These are phyloP conservation scores for Dictyostelium capitatum DNA, from an alignment of 78 protist genomes.

Conservation along the genomic window DNA sequence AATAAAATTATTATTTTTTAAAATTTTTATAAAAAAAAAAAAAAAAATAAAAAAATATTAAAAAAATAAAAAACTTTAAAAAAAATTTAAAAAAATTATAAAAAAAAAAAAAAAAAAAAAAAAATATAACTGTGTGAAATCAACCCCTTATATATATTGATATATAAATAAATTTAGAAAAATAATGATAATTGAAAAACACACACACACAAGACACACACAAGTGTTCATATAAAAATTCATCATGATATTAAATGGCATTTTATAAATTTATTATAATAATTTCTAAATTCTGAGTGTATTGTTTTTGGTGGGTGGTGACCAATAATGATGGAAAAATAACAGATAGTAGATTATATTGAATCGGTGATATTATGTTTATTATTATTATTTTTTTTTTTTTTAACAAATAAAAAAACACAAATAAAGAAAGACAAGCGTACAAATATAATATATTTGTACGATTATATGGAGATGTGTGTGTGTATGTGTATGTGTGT, in stretches of 20 bases:
- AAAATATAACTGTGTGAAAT: background rate
- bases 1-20: too few relatives aligned
- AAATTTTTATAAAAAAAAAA: background rate
- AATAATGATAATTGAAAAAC: background rate
- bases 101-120: background rate
- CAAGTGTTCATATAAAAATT: background rate
- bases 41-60: too few relatives aligned
- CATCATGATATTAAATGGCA: background rate
- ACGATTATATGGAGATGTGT: too few relatives aligned
- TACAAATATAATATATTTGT: too few relatives aligned
- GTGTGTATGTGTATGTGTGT: too few relatives aligned
- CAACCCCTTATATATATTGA: too few relatives aligned
- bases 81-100: too few relatives aligned
- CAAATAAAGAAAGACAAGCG: too few relatives aligned
- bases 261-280: background rate
- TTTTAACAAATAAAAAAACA: too few relatives aligned
- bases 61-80: too few relatives aligned
- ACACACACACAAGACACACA: background rate
- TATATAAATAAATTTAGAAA: background rate
- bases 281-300: background rate
- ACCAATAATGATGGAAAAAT: background rate
- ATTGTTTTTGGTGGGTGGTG: background rate
- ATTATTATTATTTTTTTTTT: background rate
- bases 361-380: background rate
- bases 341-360: background rate